These are phyloP conservation scores for Pleoardoris graminearum DNA, from an alignment of 2,329 filamentous ascomycete genomes.

Conservation along the genomic window DNA sequence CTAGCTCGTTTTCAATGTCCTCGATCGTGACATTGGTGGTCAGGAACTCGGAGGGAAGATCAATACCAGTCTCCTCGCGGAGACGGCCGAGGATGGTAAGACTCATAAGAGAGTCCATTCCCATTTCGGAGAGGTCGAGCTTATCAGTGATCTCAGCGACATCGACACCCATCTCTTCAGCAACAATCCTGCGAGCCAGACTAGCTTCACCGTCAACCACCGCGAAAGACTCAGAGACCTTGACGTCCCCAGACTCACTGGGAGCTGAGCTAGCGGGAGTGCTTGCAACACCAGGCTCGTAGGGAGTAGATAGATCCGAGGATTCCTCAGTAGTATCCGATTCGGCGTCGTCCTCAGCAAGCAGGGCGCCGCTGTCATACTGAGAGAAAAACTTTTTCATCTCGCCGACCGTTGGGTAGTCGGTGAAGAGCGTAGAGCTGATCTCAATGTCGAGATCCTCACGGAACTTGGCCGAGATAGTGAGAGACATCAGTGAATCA, in stretches of 20 bases:
- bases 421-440: conserved; percentile 62
- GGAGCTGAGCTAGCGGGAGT: conserved; percentile 56
- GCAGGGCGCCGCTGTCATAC: conserved; percentile 47
- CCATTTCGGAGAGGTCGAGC: conserved; percentile 64
- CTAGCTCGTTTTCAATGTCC: conserved; percentile 67
- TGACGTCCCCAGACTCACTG: conserved; percentile 47
- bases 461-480: conserved; percentile 64
- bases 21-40: conserved; percentile 64
- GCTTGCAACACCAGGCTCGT: conserved; percentile 46
- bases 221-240: conserved; percentile 36
- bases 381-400: conserved; percentile 61
- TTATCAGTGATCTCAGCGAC: conserved; percentile 57
- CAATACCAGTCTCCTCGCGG: conserved; percentile 55
- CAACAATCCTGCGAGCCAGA: conserved; percentile 54
- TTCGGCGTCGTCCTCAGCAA: conserved; percentile 46
- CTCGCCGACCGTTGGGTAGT: conserved; percentile 62
- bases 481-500: conserved; percentile 64
- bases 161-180: conserved; percentile 67
- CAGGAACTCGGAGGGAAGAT: conserved; percentile 59
- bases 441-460: conserved; percentile 64
- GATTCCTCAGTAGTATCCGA: conserved; percentile 47
- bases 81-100: conserved; percentile 56
- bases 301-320: conserved; percentile 49
- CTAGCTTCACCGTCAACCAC: conserved; percentile 47
- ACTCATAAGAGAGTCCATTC: conserved; percentile 59